Percentiles rank a stretch among this genome's conserved stretches.
phyloP scores from a whole-genome alignment of 768 basidiomycete species.

The Boletellus sp. region DNA sequence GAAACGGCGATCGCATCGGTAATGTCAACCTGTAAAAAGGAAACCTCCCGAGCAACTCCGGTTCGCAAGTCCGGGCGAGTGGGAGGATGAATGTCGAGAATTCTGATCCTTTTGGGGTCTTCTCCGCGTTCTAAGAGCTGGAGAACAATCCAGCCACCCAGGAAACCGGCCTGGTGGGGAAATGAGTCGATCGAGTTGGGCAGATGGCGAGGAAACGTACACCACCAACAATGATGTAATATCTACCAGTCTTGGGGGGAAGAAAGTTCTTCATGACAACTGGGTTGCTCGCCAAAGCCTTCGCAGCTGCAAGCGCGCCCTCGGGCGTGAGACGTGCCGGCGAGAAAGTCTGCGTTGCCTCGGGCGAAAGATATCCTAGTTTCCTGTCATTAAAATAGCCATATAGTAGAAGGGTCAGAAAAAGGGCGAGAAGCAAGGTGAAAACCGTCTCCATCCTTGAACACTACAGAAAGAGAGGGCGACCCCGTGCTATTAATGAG shows the following conservation, averaged over 20 bases:
- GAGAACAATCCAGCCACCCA: slow-evolving; percentile 75
- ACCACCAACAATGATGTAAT: slow-evolving; percentile 76
- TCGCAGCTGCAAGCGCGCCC: slow-evolving; percentile 39
- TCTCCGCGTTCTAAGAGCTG: slow-evolving; percentile 70
- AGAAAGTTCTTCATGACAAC: slow-evolving; percentile 43
- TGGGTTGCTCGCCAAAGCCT: slow-evolving; percentile 32
- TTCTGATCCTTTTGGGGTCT: slow-evolving; percentile 57
- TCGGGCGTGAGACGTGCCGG: slow-evolving; percentile 48
- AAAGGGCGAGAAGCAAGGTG: not conserved
- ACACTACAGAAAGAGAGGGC: not conserved
- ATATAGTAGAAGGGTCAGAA: slow-evolving; percentile 35
- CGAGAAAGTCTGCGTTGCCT: slow-evolving; percentile 43
- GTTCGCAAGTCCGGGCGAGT: slow-evolving; percentile 52
- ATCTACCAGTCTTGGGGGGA: slow-evolving; percentile 65
- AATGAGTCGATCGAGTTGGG: not conserved
- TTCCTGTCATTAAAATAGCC: slow-evolving; percentile 51
- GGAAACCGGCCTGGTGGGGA: slow-evolving; percentile 56
- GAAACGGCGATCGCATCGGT: slow-evolving; percentile 50
- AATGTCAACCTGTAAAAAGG: slow-evolving; percentile 59
- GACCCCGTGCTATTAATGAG: not conserved
- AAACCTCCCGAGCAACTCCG: slow-evolving; percentile 48
- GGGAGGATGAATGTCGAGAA: slow-evolving; percentile 66
- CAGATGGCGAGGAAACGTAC: slow-evolving; percentile 36
- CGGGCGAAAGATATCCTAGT: slow-evolving; percentile 46
- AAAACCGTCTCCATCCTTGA: slow-evolving; percentile 16